phyloP scores from a whole-genome alignment of 208 protist genomes.

The Acanthamoeba lenticulata region DNA sequence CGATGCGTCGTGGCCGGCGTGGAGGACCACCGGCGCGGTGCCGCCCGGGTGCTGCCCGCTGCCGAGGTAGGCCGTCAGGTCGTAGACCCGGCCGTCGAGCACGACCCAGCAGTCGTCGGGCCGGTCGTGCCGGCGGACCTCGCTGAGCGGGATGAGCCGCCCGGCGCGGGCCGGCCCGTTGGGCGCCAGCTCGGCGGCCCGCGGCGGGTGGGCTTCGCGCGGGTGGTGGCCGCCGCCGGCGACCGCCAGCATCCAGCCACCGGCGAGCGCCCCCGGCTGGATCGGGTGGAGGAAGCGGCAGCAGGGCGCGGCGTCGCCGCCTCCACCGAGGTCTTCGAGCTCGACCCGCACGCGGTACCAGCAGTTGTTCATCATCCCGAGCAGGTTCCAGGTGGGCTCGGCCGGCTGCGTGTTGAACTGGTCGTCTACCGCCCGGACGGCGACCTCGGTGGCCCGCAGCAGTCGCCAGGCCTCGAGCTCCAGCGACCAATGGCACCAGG shows the following conservation, averaged over 20 bases:
- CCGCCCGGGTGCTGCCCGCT: constrained; percentile 67
- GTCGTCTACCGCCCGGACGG: constrained; percentile 6
- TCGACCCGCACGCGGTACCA: neutral
- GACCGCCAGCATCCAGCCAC: neutral
- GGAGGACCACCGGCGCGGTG: neutral
- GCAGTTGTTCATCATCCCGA: constrained; percentile 69
- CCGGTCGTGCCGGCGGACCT: constrained; percentile 88
- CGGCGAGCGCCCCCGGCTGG: neutral
- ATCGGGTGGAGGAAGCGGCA: neutral
- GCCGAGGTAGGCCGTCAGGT: constrained; percentile 92
- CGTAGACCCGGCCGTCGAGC: constrained; percentile 92
- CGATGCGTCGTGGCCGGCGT: neutral
- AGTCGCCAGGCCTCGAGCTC: constrained; percentile 9
- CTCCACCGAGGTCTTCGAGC: neutral
- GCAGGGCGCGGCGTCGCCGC: neutral
- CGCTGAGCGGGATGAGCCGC: neutral
- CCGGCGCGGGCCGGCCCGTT: neutral
- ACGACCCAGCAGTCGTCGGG: constrained; percentile 93
- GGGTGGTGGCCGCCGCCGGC: too few species aligned
- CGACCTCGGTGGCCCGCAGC: constrained; percentile 13
- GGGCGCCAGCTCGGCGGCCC: neutral
- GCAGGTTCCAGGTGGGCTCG: constrained; percentile 56
- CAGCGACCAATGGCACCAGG: constrained; percentile 46
- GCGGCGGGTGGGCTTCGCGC: neutral
- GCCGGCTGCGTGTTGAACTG: constrained; percentile 48